Percentiles rank a stretch among this genome's conserved stretches.
Evolutionary conservation across 306 rosid species (phyloP).

Genomic region (Cicer judaicum): DNA sequence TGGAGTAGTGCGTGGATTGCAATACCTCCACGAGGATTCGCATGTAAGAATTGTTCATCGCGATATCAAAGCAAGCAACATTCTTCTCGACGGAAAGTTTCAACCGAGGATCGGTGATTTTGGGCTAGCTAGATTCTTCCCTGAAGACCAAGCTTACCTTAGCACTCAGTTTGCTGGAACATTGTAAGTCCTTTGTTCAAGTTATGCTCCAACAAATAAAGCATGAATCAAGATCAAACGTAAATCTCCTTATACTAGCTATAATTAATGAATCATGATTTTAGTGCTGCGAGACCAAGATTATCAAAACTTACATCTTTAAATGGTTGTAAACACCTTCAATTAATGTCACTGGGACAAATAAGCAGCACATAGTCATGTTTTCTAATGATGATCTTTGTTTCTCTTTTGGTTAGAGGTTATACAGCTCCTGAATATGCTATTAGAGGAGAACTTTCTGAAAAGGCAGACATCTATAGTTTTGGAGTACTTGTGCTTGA

Average conservation of each 20-base stretch:
- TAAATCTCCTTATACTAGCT: too few relatives aligned
- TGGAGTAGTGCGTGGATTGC: constrained; percentile 88
- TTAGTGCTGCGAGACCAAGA: too few relatives aligned
- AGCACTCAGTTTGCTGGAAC: constrained; percentile 94
- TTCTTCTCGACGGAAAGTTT: constrained; percentile 87
- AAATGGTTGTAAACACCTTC: too few relatives aligned
- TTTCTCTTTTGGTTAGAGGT: constrained; percentile 59
- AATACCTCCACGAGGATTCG: constrained; percentile 90
- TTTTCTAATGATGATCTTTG: constrained; percentile 6
- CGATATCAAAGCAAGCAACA: constrained; percentile 93
- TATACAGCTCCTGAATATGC: constrained; percentile 97
- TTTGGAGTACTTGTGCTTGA: constrained; percentile 95
- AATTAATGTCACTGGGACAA: too few relatives aligned
- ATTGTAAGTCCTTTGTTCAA: constrained; percentile 59
- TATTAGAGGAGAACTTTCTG: constrained; percentile 85
- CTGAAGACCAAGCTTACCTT: constrained; percentile 89
- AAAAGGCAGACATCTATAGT: constrained; percentile 89
- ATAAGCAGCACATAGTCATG: not conserved
- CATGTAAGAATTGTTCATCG: constrained; percentile 85
- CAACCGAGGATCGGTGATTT: constrained; percentile 93
- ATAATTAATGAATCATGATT: too few relatives aligned
- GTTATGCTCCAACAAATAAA: not conserved
- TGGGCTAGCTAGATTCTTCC: constrained; percentile 92
- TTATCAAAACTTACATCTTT: too few relatives aligned
- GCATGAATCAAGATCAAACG: too few relatives aligned